phyloP scores from a whole-genome alignment of 768 basidiomycete genomes.

The Macrocybe gigantea region DNA sequence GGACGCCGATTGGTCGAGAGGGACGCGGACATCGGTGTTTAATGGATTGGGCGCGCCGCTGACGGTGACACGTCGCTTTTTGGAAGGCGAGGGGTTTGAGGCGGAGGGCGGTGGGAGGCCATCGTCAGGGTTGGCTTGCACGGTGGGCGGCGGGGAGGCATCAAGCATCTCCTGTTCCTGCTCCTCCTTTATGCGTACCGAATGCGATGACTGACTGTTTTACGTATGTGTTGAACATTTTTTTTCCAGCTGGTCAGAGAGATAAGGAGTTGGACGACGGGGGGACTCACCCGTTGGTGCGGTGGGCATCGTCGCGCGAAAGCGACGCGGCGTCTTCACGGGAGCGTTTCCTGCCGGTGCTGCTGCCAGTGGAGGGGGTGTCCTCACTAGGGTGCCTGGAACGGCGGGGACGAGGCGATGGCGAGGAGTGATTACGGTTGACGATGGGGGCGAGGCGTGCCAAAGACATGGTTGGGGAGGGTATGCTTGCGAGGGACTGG shows the following conservation, averaged over 20 bases:
- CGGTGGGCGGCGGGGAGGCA: conserved; percentile 29
- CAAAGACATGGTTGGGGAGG: conserved; percentile 47
- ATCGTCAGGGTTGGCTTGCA: conserved; percentile 11
- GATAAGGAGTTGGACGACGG: conserved; percentile 10
- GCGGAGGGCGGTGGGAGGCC: conserved; percentile 35
- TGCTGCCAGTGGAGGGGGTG: conserved; percentile 13
- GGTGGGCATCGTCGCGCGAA: conserved; percentile 28
- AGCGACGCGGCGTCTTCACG: conserved; percentile 30
- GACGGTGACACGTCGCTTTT: conserved; percentile 70
- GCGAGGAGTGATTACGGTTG: conserved; percentile 27
- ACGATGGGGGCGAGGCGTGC: conserved; percentile 50
- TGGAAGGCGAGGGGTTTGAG: conserved; percentile 39
- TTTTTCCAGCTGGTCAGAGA: conserved; percentile 2
- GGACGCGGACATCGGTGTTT: conserved; percentile 44
- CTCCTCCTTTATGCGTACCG: conserved; percentile 59
- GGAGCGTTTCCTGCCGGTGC: conserved; percentile 37
- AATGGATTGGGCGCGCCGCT: conserved; percentile 52
- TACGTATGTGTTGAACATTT: neutral
- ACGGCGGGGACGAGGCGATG: conserved; percentile 20
- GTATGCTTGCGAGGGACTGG: conserved; percentile 46
- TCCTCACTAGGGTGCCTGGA: conserved; percentile 26
- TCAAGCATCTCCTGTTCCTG: conserved; percentile 44
- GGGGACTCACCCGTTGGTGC: conserved; percentile 41
- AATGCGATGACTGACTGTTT: conserved; percentile 38
- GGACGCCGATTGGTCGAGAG: conserved; percentile 38